Percentiles rank a stretch among this genome's conserved stretches.
phyloP scores from a whole-genome alignment of 495 filamentous ascomycete genomes.

The Xylaria intraflava region DNA sequence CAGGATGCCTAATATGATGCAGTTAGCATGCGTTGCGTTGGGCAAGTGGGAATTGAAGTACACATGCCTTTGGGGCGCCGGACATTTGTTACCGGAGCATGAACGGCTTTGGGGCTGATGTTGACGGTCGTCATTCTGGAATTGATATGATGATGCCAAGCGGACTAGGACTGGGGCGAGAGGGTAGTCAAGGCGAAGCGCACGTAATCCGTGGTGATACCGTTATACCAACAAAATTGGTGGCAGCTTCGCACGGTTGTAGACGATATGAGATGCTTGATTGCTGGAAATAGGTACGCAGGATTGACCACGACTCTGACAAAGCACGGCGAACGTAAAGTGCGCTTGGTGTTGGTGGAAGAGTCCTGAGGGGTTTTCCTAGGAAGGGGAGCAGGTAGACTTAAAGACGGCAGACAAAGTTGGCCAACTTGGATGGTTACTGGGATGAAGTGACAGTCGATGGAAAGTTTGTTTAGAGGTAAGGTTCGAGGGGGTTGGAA shows the following conservation, averaged over 20 bases:
- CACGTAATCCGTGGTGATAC: neutral
- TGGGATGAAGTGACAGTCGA: neutral
- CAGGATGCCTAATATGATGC: constrained; percentile 65
- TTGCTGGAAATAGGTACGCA: neutral
- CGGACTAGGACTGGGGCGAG: neutral
- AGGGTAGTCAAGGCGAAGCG: neutral
- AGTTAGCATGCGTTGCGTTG: constrained; percentile 2
- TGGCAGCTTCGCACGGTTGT: neutral
- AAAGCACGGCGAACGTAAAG: neutral
- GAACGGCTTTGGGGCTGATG: constrained; percentile 26
- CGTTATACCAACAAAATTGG: neutral
- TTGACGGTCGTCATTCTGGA: constrained; percentile 34
- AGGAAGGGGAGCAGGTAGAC: neutral
- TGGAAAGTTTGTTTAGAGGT: neutral
- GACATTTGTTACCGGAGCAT: constrained; percentile 37
- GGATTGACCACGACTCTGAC: neutral
- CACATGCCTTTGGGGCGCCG: constrained; percentile 71
- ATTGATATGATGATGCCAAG: neutral
- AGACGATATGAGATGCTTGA: neutral
- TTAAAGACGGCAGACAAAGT: neutral
- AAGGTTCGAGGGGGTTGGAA: too few relatives aligned
- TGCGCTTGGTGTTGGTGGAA: neutral
- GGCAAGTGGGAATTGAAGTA: constrained; percentile 13
- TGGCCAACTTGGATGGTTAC: neutral
- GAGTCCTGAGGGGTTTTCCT: neutral